phyloP scores from a whole-genome alignment of 2,329 filamentous ascomycete genomes.

The Venturia oleaginea region DNA sequence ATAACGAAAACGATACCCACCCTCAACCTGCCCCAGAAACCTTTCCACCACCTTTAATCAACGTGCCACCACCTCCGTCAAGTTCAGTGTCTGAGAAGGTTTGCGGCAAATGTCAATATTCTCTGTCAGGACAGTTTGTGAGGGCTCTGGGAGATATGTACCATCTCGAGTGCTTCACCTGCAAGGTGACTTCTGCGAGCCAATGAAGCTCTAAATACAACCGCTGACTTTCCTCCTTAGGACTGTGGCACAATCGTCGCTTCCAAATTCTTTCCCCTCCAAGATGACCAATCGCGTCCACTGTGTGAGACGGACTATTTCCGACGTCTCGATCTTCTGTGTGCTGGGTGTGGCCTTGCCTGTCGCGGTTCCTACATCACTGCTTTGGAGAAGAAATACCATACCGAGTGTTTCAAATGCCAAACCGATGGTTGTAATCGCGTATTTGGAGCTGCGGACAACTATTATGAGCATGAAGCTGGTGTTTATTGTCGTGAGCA shows the following conservation, averaged over 20 bases:
- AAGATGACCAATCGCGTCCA: constrained; percentile 82
- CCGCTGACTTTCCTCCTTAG: constrained; percentile 37
- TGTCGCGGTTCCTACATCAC: constrained; percentile 97
- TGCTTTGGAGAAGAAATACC: constrained; percentile 92
- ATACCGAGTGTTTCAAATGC: constrained; percentile 98
- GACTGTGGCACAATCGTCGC: constrained; percentile 96
- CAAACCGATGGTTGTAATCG: constrained; percentile 63
- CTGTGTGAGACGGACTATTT: constrained; percentile 98
- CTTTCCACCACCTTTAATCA: neutral
- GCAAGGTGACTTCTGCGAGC: constrained; percentile 56
- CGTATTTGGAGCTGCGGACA: constrained; percentile 96
- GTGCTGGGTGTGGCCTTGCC: constrained; percentile 83
- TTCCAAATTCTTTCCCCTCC: constrained; percentile 96
- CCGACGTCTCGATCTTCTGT: constrained; percentile 82
- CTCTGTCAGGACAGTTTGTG: constrained; percentile 90
- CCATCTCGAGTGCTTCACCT: constrained; percentile 96
- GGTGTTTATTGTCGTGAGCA: constrained; percentile 98
- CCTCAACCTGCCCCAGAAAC: neutral
- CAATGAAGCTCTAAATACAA: neutral
- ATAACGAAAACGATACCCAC: neutral
- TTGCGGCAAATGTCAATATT: constrained; percentile 78
- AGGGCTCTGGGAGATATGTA: constrained; percentile 87
- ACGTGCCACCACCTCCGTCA: neutral
- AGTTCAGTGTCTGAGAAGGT: constrained; percentile 23
- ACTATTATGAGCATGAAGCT: constrained; percentile 96